These are phyloP conservation scores for Pleoardoris graminearum DNA, from an alignment of 2,329 filamentous ascomycete genomes.

Conservation along the genomic window DNA sequence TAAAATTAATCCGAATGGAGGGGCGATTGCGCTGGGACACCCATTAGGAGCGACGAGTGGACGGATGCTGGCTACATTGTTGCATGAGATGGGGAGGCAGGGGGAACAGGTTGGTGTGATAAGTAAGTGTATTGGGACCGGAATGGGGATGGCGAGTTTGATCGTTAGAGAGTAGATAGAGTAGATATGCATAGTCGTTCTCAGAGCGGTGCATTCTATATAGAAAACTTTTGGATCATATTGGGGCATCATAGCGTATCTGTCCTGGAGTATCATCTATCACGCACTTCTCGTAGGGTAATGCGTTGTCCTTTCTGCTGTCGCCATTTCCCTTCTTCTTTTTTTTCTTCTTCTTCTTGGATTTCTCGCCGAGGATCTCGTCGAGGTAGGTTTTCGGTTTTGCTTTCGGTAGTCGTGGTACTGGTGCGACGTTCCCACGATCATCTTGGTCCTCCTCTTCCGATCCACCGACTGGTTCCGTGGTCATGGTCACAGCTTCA, in stretches of 20 bases:
- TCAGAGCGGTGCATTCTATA: no score
- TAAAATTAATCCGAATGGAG: conserved; percentile 87
- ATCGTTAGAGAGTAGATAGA: conserved; percentile 51
- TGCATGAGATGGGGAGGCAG: conserved; percentile 68
- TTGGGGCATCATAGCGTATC: conserved; percentile 7
- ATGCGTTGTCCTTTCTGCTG: neutral
- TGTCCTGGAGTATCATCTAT: neutral
- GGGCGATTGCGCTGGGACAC: conserved; percentile 92
- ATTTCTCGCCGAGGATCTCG: conserved; percentile 54
- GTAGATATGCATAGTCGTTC: no score
- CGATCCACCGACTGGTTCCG: no score
- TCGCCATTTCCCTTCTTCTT: conserved; percentile 9
- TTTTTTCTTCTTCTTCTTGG: conserved; percentile 55
- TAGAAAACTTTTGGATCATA: no score
- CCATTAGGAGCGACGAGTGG: conserved; percentile 88
- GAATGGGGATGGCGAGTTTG: conserved; percentile 58
- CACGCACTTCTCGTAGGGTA: neutral
- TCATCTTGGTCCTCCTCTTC: conserved; percentile 1
- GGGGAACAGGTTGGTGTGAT: conserved; percentile 79
- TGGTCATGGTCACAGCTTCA: neutral
- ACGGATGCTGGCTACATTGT: conserved; percentile 74
- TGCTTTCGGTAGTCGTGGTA: conserved; percentile 10
- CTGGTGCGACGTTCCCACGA: neutral
- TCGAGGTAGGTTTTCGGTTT: conserved; percentile 59
- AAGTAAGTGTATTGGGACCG: conserved; percentile 75